Percentiles rank a stretch among this genome's conserved stretches.
Evolutionary conservation across 2,329 filamentous ascomycete species (phyloP).

Genomic region (Sclerotinia borealis): DNA sequence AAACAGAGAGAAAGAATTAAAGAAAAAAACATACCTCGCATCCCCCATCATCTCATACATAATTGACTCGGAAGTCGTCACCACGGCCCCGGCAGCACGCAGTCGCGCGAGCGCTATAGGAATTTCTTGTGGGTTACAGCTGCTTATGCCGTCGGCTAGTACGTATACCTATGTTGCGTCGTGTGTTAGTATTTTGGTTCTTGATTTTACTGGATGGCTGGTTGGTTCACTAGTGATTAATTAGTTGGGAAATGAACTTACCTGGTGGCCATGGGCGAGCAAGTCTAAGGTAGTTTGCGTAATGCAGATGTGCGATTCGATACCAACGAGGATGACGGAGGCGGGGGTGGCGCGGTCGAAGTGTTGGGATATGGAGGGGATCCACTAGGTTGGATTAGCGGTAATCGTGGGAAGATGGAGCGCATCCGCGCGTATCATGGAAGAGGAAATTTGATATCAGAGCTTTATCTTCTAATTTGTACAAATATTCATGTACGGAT

Average conservation of each 20-base stretch:
- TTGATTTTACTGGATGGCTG: too few species aligned
- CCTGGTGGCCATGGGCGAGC: conserved; percentile 64
- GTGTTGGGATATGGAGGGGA: conserved; percentile 55
- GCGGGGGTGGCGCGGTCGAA: conserved; percentile 36
- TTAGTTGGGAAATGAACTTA: conserved; percentile 39
- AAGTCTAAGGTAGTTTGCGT: conserved; percentile 87
- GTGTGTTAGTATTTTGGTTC: background rate
- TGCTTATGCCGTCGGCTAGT: conserved; percentile 83
- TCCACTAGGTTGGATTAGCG: conserved; percentile 36
- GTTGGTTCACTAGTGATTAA: too few species aligned
- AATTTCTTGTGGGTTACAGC: conserved; percentile 77
- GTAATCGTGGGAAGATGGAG: background rate
- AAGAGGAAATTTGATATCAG: background rate
- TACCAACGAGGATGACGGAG: conserved; percentile 75
- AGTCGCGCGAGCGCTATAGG: conserved; percentile 71
- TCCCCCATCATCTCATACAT: conserved; percentile 88
- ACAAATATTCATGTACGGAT: too few species aligned
- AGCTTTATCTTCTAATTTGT: background rate
- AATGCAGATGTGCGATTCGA: conserved; percentile 91
- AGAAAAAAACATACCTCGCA: conserved; percentile 40
- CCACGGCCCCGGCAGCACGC: conserved; percentile 65
- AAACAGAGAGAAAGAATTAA: too few species aligned
- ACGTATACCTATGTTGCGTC: conserved; percentile 54
- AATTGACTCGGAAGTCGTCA: conserved; percentile 85
- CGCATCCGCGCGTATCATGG: background rate